Conservation (phyloP, 176 grass and related monocot genomes). For the Alloteropsis semialata region DNA sequence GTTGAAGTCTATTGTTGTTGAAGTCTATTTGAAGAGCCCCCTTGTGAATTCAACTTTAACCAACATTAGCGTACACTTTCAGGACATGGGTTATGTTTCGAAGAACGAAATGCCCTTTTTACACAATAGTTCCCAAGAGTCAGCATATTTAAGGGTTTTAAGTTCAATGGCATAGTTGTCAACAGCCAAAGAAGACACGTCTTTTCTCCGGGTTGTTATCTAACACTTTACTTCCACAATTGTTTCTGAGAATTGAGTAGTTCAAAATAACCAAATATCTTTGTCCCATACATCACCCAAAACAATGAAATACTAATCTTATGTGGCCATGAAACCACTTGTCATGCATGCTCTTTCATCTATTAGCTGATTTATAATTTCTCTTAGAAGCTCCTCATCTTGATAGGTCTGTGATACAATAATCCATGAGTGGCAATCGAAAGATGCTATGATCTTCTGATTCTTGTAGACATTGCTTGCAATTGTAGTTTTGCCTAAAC, state of each 20-base stretch:
- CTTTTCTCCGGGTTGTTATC: slow-evolving; percentile 23
- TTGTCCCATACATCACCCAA: slow-evolving; percentile 32
- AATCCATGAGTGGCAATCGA: slow-evolving; percentile 28
- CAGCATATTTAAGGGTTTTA: neutral
- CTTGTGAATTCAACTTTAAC: too few species aligned
- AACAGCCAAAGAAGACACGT: slow-evolving; percentile 6
- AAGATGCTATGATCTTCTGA: neutral
- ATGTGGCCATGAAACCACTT: neutral
- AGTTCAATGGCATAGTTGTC: neutral
- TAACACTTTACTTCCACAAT: slow-evolving; percentile 26
- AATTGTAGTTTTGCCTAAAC: slow-evolving; percentile 53
- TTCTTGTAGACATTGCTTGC: slow-evolving; percentile 29
- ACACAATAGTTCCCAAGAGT: slow-evolving; percentile 39
- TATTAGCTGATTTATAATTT: slow-evolving; percentile 24
- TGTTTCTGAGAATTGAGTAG: slow-evolving; percentile 1
- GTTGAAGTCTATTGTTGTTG: too few species aligned
- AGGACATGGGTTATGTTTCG: neutral
- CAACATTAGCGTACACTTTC: too few species aligned
- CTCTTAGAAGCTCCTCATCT: slow-evolving; percentile 21
- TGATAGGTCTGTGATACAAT: slow-evolving; percentile 10
- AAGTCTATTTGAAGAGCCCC: too few species aligned
- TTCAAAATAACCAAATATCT: slow-evolving; percentile 1
- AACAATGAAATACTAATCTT: slow-evolving; percentile 26
- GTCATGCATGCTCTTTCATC: neutral
- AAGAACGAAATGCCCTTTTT: slow-evolving; percentile 20